These are phyloP conservation scores for Collariella sp. DNA, from an alignment of 495 filamentous ascomycete species.

Conservation along the genomic window DNA sequence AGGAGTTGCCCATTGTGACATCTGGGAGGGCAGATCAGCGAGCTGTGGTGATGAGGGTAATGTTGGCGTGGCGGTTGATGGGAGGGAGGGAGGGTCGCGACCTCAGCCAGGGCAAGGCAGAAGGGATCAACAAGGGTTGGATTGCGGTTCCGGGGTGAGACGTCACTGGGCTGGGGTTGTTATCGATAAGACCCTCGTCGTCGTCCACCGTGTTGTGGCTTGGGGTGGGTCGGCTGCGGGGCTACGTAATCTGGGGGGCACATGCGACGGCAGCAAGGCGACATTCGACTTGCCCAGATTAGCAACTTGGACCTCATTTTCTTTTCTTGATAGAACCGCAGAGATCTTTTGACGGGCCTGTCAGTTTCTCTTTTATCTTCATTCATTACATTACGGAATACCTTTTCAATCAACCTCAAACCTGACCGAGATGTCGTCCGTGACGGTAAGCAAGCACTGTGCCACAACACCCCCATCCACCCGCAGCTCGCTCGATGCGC, in stretches of 20 bases:
- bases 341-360: background rate
- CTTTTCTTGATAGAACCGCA: background rate
- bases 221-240: slow-evolving; percentile 14
- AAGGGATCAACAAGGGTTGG: background rate
- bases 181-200: too few species aligned
- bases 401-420: background rate
- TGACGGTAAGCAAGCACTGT: background rate
- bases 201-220: slow-evolving; percentile 8
- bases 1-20: slow-evolving; percentile 35
- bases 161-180: slow-evolving; percentile 4
- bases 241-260: slow-evolving; percentile 22
- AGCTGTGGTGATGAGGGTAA: background rate
- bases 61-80: background rate
- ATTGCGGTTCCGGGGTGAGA: background rate
- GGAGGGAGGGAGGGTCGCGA: background rate
- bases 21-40: background rate
- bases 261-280: slow-evolving; percentile 16
- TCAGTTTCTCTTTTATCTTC: background rate
- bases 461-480: background rate
- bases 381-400: background rate
- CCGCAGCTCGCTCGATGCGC: background rate
- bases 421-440: background rate
- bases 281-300: slow-evolving; percentile 2
- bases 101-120: background rate
- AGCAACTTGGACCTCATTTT: background rate